phyloP scores from a whole-genome alignment of 1,284 basidiomycete species.

The Blastosporella zonata region DNA sequence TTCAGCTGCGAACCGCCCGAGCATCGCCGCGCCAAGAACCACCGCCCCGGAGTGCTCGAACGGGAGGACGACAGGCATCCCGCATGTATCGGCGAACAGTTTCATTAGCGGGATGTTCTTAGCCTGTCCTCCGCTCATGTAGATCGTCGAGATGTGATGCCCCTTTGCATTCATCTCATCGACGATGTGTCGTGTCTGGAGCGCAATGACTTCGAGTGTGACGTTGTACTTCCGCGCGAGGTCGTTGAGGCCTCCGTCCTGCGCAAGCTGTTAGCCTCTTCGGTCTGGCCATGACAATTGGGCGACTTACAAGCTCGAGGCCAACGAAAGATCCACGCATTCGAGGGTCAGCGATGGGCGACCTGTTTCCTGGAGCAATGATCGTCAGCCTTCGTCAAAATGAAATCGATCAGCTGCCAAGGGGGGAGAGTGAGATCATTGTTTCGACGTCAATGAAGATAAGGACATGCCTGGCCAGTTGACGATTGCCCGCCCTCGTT shows the following conservation, averaged over 20 bases:
- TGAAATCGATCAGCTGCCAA: constrained; percentile 85
- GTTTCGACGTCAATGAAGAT: background rate
- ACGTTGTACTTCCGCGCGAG: constrained; percentile 90
- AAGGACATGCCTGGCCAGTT: constrained; percentile 76
- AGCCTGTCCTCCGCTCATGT: constrained; percentile 92
- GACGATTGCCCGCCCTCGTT: constrained; percentile 99
- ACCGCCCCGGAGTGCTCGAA: constrained; percentile 79
- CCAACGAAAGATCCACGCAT: constrained; percentile 94
- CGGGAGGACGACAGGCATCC: constrained; percentile 84
- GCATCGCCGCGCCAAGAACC: constrained; percentile 90
- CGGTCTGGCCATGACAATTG: background rate
- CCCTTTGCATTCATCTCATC: constrained; percentile 88
- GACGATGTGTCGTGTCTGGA: constrained; percentile 95
- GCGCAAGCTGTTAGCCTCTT: constrained; percentile 3
- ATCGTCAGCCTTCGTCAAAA: constrained; percentile 55
- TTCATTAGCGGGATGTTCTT: constrained; percentile 84
- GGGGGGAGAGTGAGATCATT: background rate
- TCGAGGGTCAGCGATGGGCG: constrained; percentile 89
- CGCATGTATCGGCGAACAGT: constrained; percentile 85
- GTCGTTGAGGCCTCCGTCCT: constrained; percentile 77
- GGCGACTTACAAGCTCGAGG: constrained; percentile 62
- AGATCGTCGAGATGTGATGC: constrained; percentile 83
- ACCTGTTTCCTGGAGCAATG: constrained; percentile 77
- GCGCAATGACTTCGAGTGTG: constrained; percentile 90
- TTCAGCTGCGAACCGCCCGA: constrained; percentile 86